These are phyloP conservation scores for Rhodotorula paludigena DNA, from an alignment of 768 basidiomycete genomes.

Conservation along the genomic window DNA sequence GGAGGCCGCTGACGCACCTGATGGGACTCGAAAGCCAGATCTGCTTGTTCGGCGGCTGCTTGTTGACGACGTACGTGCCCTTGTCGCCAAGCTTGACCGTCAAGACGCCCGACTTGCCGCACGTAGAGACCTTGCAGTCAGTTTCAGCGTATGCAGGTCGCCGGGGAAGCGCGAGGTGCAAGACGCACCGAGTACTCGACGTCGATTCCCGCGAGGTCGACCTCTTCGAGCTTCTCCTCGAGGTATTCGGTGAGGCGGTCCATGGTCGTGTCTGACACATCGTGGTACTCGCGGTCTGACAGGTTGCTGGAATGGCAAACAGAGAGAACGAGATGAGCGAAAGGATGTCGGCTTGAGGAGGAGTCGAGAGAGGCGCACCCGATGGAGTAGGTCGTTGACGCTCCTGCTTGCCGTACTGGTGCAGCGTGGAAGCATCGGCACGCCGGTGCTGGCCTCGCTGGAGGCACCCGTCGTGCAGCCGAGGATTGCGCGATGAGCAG, in stretches of 20 bases:
- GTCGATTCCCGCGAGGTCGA: conserved; percentile 62
- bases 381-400: background rate
- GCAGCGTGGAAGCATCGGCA: background rate
- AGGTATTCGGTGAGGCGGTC: conserved; percentile 65
- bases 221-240: conserved; percentile 61
- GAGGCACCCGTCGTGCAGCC: background rate
- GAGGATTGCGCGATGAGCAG: background rate
- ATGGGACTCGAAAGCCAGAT: conserved; percentile 90
- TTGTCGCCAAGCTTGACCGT: conserved; percentile 67
- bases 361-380: background rate
- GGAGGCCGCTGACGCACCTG: conserved; percentile 55
- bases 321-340: background rate
- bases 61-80: conserved; percentile 92
- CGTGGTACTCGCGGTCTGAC: conserved; percentile 64
- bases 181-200: conserved; percentile 74
- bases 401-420: fast-evolving
- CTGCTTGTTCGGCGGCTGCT: conserved; percentile 94
- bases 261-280: conserved; percentile 71
- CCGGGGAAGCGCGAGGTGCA: background rate
- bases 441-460: too few relatives aligned
- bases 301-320: conserved; percentile 50
- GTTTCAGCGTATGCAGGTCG: background rate
- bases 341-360: background rate
- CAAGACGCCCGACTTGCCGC: conserved; percentile 73
- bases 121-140: conserved; percentile 21